Percentiles rank a stretch among this genome's conserved stretches.
These are phyloP conservation scores for Stephania cephalantha DNA, from an alignment of 164 flowering plant species.

Conservation along the genomic window DNA sequence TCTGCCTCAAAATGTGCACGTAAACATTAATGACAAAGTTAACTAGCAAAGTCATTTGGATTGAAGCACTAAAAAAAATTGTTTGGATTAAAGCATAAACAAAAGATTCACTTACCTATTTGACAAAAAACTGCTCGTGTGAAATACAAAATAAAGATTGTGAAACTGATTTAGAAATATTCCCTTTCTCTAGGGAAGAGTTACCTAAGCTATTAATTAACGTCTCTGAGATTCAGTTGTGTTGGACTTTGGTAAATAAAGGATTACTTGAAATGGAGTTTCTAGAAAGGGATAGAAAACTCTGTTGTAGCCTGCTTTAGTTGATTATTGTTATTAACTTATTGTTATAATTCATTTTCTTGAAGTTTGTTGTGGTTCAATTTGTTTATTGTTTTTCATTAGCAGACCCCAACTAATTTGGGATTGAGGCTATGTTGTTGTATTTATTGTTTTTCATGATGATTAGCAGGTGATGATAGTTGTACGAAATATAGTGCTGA, in stretches of 20 bases:
- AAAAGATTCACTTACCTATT: too few relatives aligned
- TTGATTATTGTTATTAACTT: too few relatives aligned
- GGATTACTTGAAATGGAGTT: background rate
- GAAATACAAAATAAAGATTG: background rate
- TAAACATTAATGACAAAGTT: background rate
- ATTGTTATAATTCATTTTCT: background rate
- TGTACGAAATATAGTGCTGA: slow-evolving; percentile 49
- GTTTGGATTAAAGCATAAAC: background rate
- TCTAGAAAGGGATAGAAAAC: background rate
- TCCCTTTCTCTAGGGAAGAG: too few relatives aligned
- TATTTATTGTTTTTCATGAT: background rate
- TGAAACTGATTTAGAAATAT: background rate
- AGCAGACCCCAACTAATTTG: too few relatives aligned
- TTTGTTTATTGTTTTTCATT: background rate
- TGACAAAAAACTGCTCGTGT: background rate
- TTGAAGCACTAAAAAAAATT: background rate
- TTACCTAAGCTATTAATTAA: background rate
- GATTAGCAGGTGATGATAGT: slow-evolving; percentile 41
- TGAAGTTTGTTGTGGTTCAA: background rate
- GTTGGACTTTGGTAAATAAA: background rate
- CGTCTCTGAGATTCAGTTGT: background rate
- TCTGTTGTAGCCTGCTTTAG: too few relatives aligned
- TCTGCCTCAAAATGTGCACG: background rate
- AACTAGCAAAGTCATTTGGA: background rate
- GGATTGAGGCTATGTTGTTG: too few relatives aligned